phyloP scores from a whole-genome alignment of 805 yeast genomes.

The Starmerella riodocensis region DNA sequence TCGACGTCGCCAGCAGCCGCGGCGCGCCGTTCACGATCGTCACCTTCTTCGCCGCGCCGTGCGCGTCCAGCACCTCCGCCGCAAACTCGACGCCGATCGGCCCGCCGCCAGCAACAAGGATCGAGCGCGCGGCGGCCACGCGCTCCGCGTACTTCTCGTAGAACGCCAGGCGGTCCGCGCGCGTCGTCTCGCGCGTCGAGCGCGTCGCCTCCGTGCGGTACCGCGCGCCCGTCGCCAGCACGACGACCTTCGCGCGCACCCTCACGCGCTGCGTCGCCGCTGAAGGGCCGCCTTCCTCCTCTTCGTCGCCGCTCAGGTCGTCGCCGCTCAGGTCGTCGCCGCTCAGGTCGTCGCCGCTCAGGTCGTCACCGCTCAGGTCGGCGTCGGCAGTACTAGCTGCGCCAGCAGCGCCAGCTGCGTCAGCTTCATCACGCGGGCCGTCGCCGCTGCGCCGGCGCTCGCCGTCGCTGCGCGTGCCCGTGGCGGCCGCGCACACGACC shows the following conservation, averaged over 20 bases:
- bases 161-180: background rate
- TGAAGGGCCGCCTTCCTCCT: background rate
- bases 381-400: no score
- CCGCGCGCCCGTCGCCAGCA: constrained; percentile 8
- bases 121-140: background rate
- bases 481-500: background rate
- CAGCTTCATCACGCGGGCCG: no score
- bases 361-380: no score
- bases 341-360: no score
- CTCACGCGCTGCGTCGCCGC: no score
- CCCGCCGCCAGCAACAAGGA: constrained; percentile 6
- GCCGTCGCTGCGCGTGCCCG: no score
- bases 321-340: no score
- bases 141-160: constrained; percentile 1
- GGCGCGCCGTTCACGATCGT: background rate
- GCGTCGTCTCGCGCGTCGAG: background rate
- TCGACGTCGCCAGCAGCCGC: constrained; percentile 2
- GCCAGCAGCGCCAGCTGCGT: no score
- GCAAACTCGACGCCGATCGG: constrained; percentile 11
- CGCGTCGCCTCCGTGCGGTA: constrained; percentile 1
- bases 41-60: constrained; percentile 1
- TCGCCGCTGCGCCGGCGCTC: no score
- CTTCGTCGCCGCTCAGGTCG: constrained; percentile 2
- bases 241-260: constrained; percentile 5
- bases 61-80: constrained; percentile 4